Base-by-base conservation (phyloP, 2,329 filamentous ascomycete species). In the Truncatella angustata region DNA sequence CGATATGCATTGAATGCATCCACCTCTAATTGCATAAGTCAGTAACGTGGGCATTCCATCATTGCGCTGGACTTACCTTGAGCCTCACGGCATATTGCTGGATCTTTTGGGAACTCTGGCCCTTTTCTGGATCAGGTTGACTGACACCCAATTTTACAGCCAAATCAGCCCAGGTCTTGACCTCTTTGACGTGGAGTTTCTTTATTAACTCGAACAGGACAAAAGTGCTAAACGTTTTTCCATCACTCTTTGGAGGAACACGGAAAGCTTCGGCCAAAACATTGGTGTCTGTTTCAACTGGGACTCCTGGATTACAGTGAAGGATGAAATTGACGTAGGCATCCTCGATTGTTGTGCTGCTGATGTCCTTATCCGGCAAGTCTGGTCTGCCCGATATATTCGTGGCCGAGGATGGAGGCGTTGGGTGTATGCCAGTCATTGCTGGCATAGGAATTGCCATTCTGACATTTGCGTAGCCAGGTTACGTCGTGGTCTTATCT, bases 1-100 rank as follows among this genome's bases (percentile, higher is more conserved):
- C 90, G 49, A 96, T 85, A 67, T 96, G 92, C 88, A 96, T 93
- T 4, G 91, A 92, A 66, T 91, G 90, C 90, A 97, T 94, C 92
- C 92, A 97, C 65, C 93, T 86, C 89, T 68, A 16, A 26, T 52
- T 45, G n/a, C 4, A 7, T 14, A 44, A 24, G 49, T 23, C 24
- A 45, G 24, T 24, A n/a, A 24, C 23, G 12, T 20, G 24, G 12
- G 10, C 12, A 24, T 24, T 9, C 16, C n/a, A n/a, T 3, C n/a
- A 16, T 16, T 28, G 18, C 23, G 32, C 5, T 18, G 10, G 34
- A 48, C 71, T 63, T 71, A 92, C 90, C 83, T 97, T 97, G 52
- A 97, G 74, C 53, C 92, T 82, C 43, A 97, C 92, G 39, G 90
- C 91, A 74, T 96, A 97, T 68, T 97, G 92, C 67, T 96, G 91